Evolutionary conservation across 2,329 filamentous ascomycete genomes (phyloP), one percentile per base, ranked within the genome.

Genomic region (Penicillium hordei): DNA sequence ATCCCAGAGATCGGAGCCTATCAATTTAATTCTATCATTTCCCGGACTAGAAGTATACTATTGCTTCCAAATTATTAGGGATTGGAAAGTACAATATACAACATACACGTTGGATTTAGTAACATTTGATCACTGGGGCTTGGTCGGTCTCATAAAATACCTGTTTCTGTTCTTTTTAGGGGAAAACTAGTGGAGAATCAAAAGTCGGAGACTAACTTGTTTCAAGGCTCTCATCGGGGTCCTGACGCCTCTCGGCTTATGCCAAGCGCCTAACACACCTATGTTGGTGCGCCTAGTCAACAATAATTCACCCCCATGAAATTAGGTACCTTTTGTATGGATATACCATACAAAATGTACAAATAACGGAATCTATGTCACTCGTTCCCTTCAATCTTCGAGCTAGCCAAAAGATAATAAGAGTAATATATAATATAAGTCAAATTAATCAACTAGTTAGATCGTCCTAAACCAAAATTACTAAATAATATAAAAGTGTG

Each of bases 181-280:
- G 19, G 1, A 0, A 44, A 29, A 31, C 12, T 9, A 48, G 50
- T 44, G 40, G 50, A 52, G 40, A 31, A 23, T 42, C 17, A 29
- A 40, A 55, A 48, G 38, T 49, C 36, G 21, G 44, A 36, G 44
- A 25, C 52, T 54, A 54, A 49, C 44, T 27, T 42, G n/a, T 48
- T 48, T 34, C 27, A 34, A 12, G 45, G 1, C 19, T 33, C 31
- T 33, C 33, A 17, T 34, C 17, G 4, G 13, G 2, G 29, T 21
- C 5, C 45, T 48, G 33, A 21, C 45, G 44, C 17, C 17, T 45
- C 17, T 3, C 10, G 40, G 40, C 15, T 27, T n/a, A n/a, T 19
- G 38, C 10, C n/a, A 21, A 39, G 38, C 10, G 5, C 38, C n/a
- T 33, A 33, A 31, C 33, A 34, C 31, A 33, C 29, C 29, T 1